A percentile compares a stretch with the other conserved stretches of the same genome.
phyloP scores from a whole-genome alignment of 2,329 filamentous ascomycete species.

The Colletotrichum sp. region DNA sequence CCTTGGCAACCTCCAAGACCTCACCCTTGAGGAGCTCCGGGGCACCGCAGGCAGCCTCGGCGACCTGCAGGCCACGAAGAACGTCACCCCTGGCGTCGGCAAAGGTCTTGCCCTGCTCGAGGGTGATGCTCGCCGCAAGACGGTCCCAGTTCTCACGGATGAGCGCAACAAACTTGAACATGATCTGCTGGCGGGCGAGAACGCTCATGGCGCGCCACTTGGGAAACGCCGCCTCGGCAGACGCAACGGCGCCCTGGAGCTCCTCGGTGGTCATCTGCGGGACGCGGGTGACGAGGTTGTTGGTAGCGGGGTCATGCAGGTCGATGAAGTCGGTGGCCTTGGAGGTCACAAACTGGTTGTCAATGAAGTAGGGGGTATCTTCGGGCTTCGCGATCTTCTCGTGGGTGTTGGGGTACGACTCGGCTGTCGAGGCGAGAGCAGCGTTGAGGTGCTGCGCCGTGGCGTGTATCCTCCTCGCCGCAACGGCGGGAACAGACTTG shows the following conservation, averaged over 20 bases:
- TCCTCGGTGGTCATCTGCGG: slow-evolving; percentile 82
- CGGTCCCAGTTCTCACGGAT: slow-evolving; percentile 87
- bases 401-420: slow-evolving; percentile 73
- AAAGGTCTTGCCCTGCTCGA: slow-evolving; percentile 90
- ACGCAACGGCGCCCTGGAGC: slow-evolving; percentile 76
- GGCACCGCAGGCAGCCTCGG: slow-evolving; percentile 81
- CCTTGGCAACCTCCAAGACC: slow-evolving; percentile 83
- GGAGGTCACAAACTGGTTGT: slow-evolving; percentile 79
- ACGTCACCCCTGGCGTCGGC: slow-evolving; percentile 84
- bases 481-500: slow-evolving; percentile 34
- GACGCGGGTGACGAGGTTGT: slow-evolving; percentile 83
- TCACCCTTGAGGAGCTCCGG: slow-evolving; percentile 84
- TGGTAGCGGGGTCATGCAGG: slow-evolving; percentile 82
- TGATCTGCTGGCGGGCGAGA: slow-evolving; percentile 79
- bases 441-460: slow-evolving; percentile 61
- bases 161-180: slow-evolving; percentile 84
- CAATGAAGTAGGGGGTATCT: slow-evolving; percentile 81
- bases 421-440: slow-evolving; percentile 59
- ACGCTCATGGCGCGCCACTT: slow-evolving; percentile 76
- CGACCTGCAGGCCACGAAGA: slow-evolving; percentile 81
- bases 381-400: slow-evolving; percentile 70
- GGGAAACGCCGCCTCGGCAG: slow-evolving; percentile 77
- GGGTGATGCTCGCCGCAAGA: slow-evolving; percentile 81
- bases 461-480: slow-evolving; percentile 60
- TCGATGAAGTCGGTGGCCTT: slow-evolving; percentile 76